A percentile compares a stretch with the other conserved stretches of the same genome.
phyloP scores from a whole-genome alignment of 306 rosid genomes.

The Benincasa hispida region DNA sequence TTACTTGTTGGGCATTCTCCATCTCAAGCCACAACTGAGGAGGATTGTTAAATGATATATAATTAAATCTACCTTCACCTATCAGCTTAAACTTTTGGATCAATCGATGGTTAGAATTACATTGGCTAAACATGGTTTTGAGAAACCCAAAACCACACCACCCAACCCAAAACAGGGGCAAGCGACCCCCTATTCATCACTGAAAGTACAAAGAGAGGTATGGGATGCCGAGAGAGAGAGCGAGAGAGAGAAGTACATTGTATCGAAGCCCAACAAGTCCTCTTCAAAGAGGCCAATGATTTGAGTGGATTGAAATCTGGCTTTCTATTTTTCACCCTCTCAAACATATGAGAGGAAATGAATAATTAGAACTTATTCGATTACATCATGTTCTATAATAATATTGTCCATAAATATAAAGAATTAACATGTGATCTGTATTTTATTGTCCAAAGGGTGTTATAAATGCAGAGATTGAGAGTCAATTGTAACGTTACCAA shows the following conservation, averaged over 20 bases:
- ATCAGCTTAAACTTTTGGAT: no score
- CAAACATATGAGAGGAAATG: neutral
- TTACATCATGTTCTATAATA: neutral
- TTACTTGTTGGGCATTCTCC: no score
- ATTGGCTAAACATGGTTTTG: no score
- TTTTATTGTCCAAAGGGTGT: neutral
- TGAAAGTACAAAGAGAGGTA: neutral
- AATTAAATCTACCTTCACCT: no score
- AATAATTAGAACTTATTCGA: neutral
- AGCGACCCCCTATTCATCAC: constrained; percentile 5
- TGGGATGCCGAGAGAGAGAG: no score
- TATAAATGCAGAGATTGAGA: neutral
- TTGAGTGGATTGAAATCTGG: neutral
- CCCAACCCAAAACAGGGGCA: no score
- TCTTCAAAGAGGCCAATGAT: neutral
- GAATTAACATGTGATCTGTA: neutral
- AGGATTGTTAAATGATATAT: no score
- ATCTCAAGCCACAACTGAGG: no score
- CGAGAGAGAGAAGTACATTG: constrained; percentile 14
- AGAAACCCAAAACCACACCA: no score
- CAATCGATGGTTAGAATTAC: no score
- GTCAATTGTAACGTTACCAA: neutral
- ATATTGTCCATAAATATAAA: neutral
- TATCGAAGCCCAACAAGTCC: neutral
- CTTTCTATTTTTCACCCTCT: neutral